phyloP scores from a whole-genome alignment of 768 basidiomycete genomes.

The Russula lepida region DNA sequence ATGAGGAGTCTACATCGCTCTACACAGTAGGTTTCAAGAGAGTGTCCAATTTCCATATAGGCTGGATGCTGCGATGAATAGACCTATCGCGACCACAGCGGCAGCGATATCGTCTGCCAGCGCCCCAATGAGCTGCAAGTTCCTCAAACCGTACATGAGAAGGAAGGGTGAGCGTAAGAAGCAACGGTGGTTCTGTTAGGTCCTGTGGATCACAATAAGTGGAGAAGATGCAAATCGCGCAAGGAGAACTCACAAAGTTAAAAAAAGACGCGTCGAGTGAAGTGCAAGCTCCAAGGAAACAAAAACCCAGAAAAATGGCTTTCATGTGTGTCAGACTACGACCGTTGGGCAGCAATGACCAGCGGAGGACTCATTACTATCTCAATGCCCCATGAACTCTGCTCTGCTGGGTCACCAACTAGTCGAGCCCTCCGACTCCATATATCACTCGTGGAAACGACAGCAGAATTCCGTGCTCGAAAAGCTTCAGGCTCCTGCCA shows the following conservation, averaged over 20 bases:
- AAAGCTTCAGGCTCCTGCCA: conserved; percentile 53
- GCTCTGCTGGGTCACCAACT: conserved; percentile 31
- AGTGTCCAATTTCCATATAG: conserved; percentile 6
- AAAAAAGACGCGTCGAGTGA: conserved; percentile 67
- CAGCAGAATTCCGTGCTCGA: conserved; percentile 30
- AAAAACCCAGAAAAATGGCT: conserved; percentile 84
- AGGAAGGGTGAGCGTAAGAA: conserved; percentile 53
- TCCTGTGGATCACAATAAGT: conserved; percentile 34
- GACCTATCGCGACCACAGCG: conserved; percentile 61
- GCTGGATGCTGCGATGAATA: conserved; percentile 35
- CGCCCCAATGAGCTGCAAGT: conserved; percentile 56
- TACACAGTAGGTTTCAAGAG: conserved; percentile 2
- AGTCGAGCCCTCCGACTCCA: conserved; percentile 64
- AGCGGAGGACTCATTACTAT: conserved; percentile 40
- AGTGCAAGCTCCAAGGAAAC: conserved; percentile 61
- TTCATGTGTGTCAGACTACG: conserved; percentile 2
- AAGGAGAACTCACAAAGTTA: conserved; percentile 45
- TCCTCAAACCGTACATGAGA: conserved; percentile 56
- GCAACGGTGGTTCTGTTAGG: conserved; percentile 46
- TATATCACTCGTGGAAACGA: conserved; percentile 27
- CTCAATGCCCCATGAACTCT: conserved; percentile 40
- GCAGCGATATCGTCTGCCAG: conserved; percentile 68
- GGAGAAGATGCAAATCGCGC: not conserved
- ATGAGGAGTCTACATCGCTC: not conserved
- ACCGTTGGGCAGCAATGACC: not conserved